Evolutionary conservation across 192 early-diverging fungal genomes (phyloP).

Genomic region (Podila clonocystis): DNA sequence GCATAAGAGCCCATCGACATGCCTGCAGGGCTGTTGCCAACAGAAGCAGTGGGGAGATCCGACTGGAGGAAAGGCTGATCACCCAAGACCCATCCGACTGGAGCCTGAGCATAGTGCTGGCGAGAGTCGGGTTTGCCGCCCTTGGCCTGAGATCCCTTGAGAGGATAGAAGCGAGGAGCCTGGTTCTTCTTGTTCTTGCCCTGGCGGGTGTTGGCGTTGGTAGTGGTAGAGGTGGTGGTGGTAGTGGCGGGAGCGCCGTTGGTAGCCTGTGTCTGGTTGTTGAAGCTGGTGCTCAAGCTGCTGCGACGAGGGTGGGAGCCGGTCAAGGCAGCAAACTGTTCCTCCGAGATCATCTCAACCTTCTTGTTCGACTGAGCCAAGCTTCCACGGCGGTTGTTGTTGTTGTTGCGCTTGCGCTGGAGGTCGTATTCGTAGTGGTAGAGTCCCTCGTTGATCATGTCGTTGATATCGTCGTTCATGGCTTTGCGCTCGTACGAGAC

Average conservation of each 20-base stretch:
- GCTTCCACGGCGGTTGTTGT: conserved; percentile 35
- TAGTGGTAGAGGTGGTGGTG: too few relatives aligned
- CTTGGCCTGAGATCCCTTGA: conserved; percentile 51
- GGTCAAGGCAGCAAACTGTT: conserved; percentile 67
- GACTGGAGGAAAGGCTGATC: conserved; percentile 67
- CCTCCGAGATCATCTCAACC: conserved; percentile 67
- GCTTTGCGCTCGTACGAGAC: conserved; percentile 81
- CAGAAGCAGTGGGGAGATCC: conserved; percentile 41
- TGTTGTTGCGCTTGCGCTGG: conserved; percentile 59
- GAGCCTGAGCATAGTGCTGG: conserved; percentile 73
- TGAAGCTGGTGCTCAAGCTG: conserved; percentile 35
- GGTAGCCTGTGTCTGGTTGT: conserved; percentile 17
- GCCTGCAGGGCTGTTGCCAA: conserved; percentile 44
- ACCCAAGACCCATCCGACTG: conserved; percentile 81
- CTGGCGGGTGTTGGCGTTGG: conserved; percentile 11
- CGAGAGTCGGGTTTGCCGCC: conserved; percentile 65
- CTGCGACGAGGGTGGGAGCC: conserved; percentile 34
- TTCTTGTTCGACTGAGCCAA: conserved; percentile 57
- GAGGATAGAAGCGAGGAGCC: conserved; percentile 63
- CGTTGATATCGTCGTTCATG: conserved; percentile 83
- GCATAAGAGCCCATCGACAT: conserved; percentile 42
- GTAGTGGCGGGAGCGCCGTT: background rate
- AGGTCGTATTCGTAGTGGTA: conserved; percentile 88
- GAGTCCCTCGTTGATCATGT: conserved; percentile 97
- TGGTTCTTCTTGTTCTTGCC: conserved; percentile 54